Evolutionary conservation across 371 early-diverging fungal genomes (phyloP).

Genomic region (Sporodiniella umbellata): DNA sequence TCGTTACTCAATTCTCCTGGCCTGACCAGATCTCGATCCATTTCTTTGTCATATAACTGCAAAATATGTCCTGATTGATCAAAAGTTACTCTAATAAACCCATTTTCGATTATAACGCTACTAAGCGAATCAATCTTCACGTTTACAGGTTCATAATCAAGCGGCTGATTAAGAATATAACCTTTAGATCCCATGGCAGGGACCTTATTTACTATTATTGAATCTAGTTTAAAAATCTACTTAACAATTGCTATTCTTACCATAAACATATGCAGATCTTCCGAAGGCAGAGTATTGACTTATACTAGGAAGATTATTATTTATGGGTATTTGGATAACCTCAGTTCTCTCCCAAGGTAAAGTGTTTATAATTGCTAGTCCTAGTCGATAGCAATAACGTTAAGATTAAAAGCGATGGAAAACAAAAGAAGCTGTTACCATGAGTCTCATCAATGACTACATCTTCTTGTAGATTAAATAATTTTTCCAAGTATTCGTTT

Average conservation of each 20-base stretch:
- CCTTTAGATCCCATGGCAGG: constrained; percentile 12
- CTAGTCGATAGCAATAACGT: constrained; percentile 6
- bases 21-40: constrained; percentile 74
- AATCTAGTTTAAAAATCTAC: neutral
- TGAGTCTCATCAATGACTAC: constrained; percentile 13
- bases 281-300: constrained; percentile 57
- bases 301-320: constrained; percentile 32
- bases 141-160: constrained; percentile 25
- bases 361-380: constrained; percentile 74
- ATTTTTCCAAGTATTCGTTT: constrained; percentile 21
- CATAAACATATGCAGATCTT: constrained; percentile 46
- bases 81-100: constrained; percentile 62
- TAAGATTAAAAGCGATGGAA: neutral
- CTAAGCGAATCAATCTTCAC: constrained; percentile 32
- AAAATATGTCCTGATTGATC: constrained; percentile 67
- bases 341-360: constrained; percentile 75
- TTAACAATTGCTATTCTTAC: constrained; percentile 6
- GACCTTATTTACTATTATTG: constrained; percentile 7
- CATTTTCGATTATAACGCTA: constrained; percentile 67
- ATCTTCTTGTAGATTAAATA: constrained; percentile 15
- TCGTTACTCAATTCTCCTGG: constrained; percentile 67
- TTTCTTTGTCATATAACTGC: constrained; percentile 58
- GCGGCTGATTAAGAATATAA: neutral
- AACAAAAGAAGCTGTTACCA: constrained; percentile 1
- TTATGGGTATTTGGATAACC: constrained; percentile 66